These are phyloP conservation scores for Sphaerulina musiva DNA, from an alignment of 2,329 filamentous ascomycete genomes.

Conservation along the genomic window DNA sequence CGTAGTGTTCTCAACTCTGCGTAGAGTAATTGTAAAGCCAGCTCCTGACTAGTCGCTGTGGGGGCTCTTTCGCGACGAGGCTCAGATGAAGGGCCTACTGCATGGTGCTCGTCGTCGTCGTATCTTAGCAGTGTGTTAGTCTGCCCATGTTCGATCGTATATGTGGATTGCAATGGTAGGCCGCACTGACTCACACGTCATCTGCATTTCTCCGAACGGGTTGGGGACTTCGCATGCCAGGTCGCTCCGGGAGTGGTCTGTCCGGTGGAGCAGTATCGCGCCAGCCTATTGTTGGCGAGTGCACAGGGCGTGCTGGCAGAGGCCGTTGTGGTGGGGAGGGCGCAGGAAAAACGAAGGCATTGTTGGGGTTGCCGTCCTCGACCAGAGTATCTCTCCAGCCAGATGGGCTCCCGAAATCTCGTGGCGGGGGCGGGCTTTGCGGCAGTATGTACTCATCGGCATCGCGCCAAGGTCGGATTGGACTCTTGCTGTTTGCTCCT, in stretches of 20 bases:
- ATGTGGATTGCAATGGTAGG: neutral
- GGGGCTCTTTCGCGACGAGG: neutral
- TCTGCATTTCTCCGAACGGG: neutral
- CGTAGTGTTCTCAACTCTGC: neutral
- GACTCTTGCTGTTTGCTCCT: neutral
- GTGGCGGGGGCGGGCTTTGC: neutral
- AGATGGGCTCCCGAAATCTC: neutral
- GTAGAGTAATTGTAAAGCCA: neutral
- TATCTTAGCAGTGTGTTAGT: neutral
- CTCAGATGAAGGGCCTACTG: neutral
- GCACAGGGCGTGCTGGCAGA: neutral
- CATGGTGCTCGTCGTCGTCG: neutral
- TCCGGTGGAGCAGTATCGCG: neutral
- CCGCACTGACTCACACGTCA: conserved; percentile 1
- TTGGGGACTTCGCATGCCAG: neutral
- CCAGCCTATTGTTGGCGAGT: neutral
- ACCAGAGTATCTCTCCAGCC: conserved; percentile 1
- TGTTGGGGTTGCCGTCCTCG: neutral
- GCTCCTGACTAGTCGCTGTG: conserved; percentile 3
- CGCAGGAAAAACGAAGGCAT: neutral
- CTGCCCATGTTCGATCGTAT: neutral
- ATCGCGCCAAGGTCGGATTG: neutral
- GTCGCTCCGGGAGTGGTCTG: neutral
- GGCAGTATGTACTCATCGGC: conserved; percentile 2
- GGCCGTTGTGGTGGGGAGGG: conserved; percentile 1